A percentile compares a stretch with the other conserved stretches of the same genome.
Conservation (phyloP, 176 grass and related monocot genomes). For the Microstegium vimineum region DNA sequence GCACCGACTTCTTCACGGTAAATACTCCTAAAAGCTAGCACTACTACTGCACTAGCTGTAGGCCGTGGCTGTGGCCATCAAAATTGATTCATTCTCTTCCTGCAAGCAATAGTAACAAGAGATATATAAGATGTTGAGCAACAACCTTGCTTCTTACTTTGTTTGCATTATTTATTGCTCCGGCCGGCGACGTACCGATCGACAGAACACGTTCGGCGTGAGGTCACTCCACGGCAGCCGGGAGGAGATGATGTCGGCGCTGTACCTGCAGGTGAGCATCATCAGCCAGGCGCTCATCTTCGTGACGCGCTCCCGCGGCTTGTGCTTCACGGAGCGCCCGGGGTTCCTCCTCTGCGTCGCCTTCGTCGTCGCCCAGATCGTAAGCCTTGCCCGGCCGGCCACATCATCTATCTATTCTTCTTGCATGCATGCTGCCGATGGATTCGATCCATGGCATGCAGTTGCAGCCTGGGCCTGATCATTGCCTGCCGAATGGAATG, state of each 20-base stretch:
- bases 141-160: too few relatives aligned
- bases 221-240: constrained; percentile 31
- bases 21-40: neutral
- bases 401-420: neutral
- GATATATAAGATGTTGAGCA: too few relatives aligned
- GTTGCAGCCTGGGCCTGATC: too few relatives aligned
- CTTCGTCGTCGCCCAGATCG: constrained; percentile 83
- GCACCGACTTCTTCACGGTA: constrained; percentile 86
- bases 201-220: constrained; percentile 65
- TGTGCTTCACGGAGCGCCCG: constrained; percentile 60
- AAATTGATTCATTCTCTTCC: neutral
- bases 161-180: neutral
- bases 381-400: constrained; percentile 44
- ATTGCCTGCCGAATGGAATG: neutral
- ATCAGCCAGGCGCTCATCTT: constrained; percentile 99
- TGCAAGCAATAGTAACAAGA: too few relatives aligned
- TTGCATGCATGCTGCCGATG: neutral
- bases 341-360: constrained; percentile 56
- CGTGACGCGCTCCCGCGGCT: constrained; percentile 75
- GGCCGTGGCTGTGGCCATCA: neutral
- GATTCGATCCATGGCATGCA: neutral
- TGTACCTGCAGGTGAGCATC: constrained; percentile 98
- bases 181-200: neutral
- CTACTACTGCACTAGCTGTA: neutral
- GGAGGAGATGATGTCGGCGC: constrained; percentile 77